phyloP scores from a whole-genome alignment of 441 rosid genomes.

The Eutrema salsugineum region DNA sequence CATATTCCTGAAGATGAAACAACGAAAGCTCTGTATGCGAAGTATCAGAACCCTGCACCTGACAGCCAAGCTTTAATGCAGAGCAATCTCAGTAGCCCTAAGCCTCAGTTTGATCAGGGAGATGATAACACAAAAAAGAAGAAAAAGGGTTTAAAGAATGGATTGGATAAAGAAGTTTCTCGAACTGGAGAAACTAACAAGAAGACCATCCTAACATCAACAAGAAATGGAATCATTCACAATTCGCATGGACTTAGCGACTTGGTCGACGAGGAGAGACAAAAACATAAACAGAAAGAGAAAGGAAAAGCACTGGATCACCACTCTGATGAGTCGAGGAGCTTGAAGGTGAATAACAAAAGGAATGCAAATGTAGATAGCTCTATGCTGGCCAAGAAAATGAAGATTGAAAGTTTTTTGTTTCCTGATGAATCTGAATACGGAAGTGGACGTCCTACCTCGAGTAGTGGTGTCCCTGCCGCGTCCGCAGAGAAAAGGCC shows the following conservation, averaged over 20 bases:
- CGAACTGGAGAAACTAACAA: constrained; percentile 28
- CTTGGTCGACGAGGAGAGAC: constrained; percentile 43
- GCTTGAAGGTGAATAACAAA: constrained; percentile 57
- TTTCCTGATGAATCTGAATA: constrained; percentile 46
- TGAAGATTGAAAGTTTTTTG: constrained; percentile 46
- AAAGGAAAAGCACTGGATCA: constrained; percentile 53
- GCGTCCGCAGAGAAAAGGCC: constrained; percentile 39
- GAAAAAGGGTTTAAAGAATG: constrained; percentile 18
- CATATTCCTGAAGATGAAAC: constrained; percentile 75
- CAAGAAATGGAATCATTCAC: constrained; percentile 41
- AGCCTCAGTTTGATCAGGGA: constrained; percentile 22
- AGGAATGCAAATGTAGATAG: constrained; percentile 50
- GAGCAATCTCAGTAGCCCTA: constrained; percentile 31
- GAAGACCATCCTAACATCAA: constrained; percentile 15
- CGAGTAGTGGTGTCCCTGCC: constrained; percentile 47
- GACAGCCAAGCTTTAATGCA: constrained; percentile 44
- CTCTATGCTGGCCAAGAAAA: constrained; percentile 59
- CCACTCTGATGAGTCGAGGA: constrained; percentile 46
- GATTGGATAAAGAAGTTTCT: constrained; percentile 22
- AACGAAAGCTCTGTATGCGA: constrained; percentile 52
- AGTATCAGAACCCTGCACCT: constrained; percentile 46
- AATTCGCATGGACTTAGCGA: constrained; percentile 37
- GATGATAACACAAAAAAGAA: constrained; percentile 27
- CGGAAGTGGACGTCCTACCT: constrained; percentile 48
- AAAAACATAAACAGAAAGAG: constrained; percentile 53